Conservation (phyloP, 306 rosid species). For the Quercus ilex region DNA sequence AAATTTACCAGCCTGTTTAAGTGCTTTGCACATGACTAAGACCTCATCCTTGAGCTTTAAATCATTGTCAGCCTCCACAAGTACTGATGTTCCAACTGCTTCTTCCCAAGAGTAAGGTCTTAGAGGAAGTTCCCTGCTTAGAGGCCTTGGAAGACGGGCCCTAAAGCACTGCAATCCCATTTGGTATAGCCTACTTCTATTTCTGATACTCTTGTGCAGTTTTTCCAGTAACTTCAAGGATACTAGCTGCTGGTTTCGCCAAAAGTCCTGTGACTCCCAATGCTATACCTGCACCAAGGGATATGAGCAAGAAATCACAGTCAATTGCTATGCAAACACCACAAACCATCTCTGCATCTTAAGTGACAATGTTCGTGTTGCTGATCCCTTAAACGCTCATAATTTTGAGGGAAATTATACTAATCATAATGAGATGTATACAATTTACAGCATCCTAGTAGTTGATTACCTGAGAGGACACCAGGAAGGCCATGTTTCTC, state of each 20-base stretch:
- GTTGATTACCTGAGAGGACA: conserved; percentile 69
- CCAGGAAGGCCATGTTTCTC: conserved; percentile 99
- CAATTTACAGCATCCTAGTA: conserved; percentile 14
- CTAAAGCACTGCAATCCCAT: conserved; percentile 53
- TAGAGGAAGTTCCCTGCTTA: conserved; percentile 56
- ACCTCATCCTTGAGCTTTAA: conserved; percentile 69
- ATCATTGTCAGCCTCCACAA: conserved; percentile 61
- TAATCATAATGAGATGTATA: background rate
- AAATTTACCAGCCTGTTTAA: conserved; percentile 75
- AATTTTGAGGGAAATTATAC: background rate
- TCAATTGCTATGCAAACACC: conserved; percentile 7
- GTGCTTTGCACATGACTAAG: conserved; percentile 73
- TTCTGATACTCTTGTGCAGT: conserved; percentile 91
- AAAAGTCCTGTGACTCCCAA: conserved; percentile 89
- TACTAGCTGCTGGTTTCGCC: conserved; percentile 96
- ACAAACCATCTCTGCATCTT: background rate
- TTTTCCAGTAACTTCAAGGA: conserved; percentile 93
- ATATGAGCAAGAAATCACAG: conserved; percentile 9
- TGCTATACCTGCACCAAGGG: conserved; percentile 69
- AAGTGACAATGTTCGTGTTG: background rate
- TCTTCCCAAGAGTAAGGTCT: conserved; percentile 92
- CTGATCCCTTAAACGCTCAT: conserved; percentile 4
- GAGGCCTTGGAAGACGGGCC: conserved; percentile 78
- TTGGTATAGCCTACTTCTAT: conserved; percentile 76
- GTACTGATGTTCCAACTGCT: conserved; percentile 74